Evolutionary conservation across 129 eudicot genomes (phyloP).

Genomic region (Artemisia annua): DNA sequence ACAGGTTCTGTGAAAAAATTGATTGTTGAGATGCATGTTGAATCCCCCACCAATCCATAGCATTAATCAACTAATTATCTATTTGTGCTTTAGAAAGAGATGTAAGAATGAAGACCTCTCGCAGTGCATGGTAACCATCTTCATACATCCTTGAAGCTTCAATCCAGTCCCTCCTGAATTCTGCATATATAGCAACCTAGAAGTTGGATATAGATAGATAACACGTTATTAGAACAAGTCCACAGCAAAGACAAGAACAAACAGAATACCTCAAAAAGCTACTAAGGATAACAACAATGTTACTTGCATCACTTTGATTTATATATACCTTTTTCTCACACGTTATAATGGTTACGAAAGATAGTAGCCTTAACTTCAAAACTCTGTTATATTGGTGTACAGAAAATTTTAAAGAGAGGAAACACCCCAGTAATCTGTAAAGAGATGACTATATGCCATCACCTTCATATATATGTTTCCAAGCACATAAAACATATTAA

Average conservation of each 20-base stretch:
- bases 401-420: background rate
- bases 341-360: conserved; percentile 3
- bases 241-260: background rate
- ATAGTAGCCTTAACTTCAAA: background rate
- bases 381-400: background rate
- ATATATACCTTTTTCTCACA: background rate
- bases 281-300: background rate
- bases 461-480: conserved; percentile 14
- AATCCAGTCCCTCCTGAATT: conserved; percentile 90
- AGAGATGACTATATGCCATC: background rate
- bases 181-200: conserved; percentile 98
- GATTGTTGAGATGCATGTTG: background rate
- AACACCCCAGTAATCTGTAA: background rate
- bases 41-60: background rate
- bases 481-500: background rate
- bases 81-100: background rate
- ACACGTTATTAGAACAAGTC: conserved; percentile 19
- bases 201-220: conserved; percentile 40
- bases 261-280: background rate
- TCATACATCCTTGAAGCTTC: conserved; percentile 88
- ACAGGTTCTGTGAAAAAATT: background rate
- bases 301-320: conserved; percentile 7
- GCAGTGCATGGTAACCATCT: conserved; percentile 89
- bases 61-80: conserved; percentile 4
- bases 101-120: conserved; percentile 59